Percentiles rank a stretch among this genome's conserved stretches.
phyloP scores from a whole-genome alignment of 768 basidiomycete species.

The Leccinum variicolor region DNA sequence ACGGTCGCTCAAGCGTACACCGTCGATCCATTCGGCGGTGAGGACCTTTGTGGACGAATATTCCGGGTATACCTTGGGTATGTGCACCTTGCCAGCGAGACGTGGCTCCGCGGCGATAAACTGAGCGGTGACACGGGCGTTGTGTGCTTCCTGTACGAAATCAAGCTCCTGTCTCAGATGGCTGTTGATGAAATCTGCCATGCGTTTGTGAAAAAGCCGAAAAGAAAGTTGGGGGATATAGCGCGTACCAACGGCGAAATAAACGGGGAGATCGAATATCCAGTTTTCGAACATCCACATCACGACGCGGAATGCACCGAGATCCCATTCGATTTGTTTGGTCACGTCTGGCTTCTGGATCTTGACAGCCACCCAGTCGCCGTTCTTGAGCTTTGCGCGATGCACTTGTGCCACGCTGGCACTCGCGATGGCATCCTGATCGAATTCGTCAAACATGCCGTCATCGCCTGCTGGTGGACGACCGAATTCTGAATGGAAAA shows the following conservation, averaged over 20 bases:
- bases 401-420: constrained; percentile 95
- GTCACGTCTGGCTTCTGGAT: constrained; percentile 86
- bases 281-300: constrained; percentile 80
- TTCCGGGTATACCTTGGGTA: constrained; percentile 71
- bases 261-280: constrained; percentile 83
- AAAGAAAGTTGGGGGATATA: neutral
- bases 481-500: no score
- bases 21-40: constrained; percentile 84
- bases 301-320: constrained; percentile 61
- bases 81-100: constrained; percentile 67
- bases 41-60: constrained; percentile 76
- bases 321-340: constrained; percentile 84
- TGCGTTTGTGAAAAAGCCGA: neutral
- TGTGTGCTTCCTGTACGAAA: constrained; percentile 75
- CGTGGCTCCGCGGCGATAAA: constrained; percentile 69
- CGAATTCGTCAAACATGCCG: constrained; percentile 73
- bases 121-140: constrained; percentile 65
- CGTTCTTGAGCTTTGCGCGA: constrained; percentile 54
- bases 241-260: constrained; percentile 68
- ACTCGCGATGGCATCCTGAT: constrained; percentile 73
- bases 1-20: constrained; percentile 67
- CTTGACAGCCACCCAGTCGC: constrained; percentile 87
- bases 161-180: constrained; percentile 84
- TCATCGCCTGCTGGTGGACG: constrained; percentile 43
- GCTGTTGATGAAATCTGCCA: constrained; percentile 70